A percentile compares a stretch with the other conserved stretches of the same genome.
Conservation (phyloP, 495 filamentous ascomycete genomes). For the Xylaria palmicola region DNA sequence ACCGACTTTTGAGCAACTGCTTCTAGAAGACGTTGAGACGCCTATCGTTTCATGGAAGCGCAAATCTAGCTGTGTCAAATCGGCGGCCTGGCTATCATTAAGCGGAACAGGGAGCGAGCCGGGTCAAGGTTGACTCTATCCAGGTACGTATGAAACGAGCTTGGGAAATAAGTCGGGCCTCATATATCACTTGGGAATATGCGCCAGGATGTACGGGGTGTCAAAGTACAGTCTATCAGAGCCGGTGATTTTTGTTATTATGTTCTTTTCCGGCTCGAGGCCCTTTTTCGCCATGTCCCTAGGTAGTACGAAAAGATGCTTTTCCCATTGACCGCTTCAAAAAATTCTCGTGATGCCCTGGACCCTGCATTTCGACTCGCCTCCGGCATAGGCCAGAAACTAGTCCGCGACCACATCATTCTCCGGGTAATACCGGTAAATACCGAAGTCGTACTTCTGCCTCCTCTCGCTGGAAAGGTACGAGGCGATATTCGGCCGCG, state of each 20-base stretch:
- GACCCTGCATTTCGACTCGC: neutral
- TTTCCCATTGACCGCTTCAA: neutral
- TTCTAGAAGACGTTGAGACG: neutral
- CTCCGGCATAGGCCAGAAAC: neutral
- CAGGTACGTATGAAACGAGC: neutral
- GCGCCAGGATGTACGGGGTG: neutral
- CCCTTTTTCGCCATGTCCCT: too few relatives aligned
- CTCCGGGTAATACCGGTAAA: constrained; percentile 65
- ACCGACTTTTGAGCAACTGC: too few relatives aligned
- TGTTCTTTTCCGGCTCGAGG: too few relatives aligned
- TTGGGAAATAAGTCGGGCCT: neutral
- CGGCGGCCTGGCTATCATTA: neutral
- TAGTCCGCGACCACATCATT: constrained; percentile 42
- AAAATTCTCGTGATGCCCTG: neutral
- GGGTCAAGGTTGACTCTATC: neutral
- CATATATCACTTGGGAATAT: too few relatives aligned
- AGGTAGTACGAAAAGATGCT: neutral
- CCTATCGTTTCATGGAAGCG: neutral
- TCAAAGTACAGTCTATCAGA: too few relatives aligned
- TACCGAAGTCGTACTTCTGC: constrained; percentile 52
- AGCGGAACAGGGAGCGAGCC: neutral
- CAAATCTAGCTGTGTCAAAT: neutral
- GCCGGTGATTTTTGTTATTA: too few relatives aligned
- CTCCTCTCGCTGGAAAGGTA: constrained; percentile 61
- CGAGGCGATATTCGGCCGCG: constrained; percentile 51